Evolutionary conservation across 1,284 basidiomycete genomes (phyloP).

Genomic region (Lentinula novae-zelandiae): DNA sequence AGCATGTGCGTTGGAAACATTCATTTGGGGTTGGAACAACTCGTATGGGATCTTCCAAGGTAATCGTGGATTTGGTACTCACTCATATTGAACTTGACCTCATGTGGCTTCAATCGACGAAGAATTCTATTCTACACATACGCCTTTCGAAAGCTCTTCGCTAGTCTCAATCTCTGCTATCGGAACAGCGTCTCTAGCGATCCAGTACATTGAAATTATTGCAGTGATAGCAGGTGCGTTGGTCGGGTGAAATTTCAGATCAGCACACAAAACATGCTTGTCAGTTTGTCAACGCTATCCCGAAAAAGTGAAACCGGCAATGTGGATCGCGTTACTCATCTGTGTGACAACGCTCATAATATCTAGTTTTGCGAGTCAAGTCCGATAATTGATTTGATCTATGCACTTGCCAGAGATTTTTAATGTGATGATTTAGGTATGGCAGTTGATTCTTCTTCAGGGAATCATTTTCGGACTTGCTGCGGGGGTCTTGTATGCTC

Average conservation of each 20-base stretch:
- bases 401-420: background rate
- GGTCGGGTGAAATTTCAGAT: background rate
- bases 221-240: background rate
- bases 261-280: too few relatives aligned
- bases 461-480: background rate
- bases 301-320: background rate
- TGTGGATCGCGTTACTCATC: background rate
- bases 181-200: background rate
- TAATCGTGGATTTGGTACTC: background rate
- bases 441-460: background rate
- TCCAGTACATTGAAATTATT: background rate
- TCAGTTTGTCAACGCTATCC: background rate
- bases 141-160: background rate
- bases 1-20: background rate
- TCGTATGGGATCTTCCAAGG: background rate
- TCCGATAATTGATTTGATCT: background rate
- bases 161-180: background rate
- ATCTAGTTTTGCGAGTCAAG: background rate
- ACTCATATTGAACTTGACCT: background rate
- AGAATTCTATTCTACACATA: background rate
- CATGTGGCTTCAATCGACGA: background rate
- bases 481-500: conserved; percentile 1
- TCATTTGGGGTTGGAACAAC: background rate
- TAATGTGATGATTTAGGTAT: background rate
- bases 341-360: background rate